These are phyloP conservation scores for Xylaria longipes DNA, from an alignment of 495 filamentous ascomycete genomes.

Conservation along the genomic window DNA sequence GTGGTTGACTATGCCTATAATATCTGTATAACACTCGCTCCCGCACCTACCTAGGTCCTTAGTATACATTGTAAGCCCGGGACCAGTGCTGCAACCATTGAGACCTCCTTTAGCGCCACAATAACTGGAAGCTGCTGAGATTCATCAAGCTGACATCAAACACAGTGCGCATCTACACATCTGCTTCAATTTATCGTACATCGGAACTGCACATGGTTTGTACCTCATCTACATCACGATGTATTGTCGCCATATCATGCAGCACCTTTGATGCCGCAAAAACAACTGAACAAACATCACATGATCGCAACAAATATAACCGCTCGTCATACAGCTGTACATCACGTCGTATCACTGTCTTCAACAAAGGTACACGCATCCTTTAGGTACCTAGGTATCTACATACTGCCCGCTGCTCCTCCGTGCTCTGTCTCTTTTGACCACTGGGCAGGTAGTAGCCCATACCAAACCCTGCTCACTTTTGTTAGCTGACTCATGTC, in stretches of 20 bases:
- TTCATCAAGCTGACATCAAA: background rate
- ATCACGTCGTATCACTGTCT: too few species aligned
- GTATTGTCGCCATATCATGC: background rate
- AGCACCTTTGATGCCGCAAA: background rate
- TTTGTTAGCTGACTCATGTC: background rate
- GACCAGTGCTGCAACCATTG: background rate
- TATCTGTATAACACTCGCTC: too few species aligned
- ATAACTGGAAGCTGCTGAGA: background rate
- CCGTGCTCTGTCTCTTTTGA: too few species aligned
- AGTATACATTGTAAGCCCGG: too few species aligned
- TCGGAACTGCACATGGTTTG: background rate
- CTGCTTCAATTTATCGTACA: background rate
- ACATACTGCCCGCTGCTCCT: too few species aligned
- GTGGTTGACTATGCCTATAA: background rate
- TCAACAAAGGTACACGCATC: too few species aligned
- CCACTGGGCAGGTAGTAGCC: too few species aligned
- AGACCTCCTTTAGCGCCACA: conserved; percentile 6
- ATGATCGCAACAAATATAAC: background rate
- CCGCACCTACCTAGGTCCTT: too few species aligned
- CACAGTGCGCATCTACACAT: background rate
- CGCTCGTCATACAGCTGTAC: background rate
- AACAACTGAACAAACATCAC: background rate
- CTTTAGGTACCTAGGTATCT: too few species aligned
- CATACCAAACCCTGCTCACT: too few species aligned
- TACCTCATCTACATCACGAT: background rate